Base-by-base conservation (phyloP, 108 stramenopile genomes). In the Skeletonema grethae region DNA sequence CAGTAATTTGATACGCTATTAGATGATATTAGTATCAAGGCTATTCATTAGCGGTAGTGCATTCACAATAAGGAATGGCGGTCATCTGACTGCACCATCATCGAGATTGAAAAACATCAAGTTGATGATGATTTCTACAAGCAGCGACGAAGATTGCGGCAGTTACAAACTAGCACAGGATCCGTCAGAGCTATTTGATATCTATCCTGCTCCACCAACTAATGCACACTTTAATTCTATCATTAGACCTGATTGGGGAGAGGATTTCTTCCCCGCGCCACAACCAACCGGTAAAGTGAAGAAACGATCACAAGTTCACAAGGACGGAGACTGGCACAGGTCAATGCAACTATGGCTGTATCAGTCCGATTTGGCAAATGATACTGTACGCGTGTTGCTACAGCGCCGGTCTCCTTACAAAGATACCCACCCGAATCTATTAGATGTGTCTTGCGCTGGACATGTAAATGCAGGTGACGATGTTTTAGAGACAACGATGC, bases 371-470 rank as follows among this genome's bases (percentile, higher is more conserved):
- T 18, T 16, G 22, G 63, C 12, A 28, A 24, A 48, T 34, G 20
- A 57, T 9, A 48, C 29, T 39, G 69, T 70, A 13, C 61, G 56
- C 35, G 79, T 80, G 18, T 43, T 80, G 24, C 63, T 80, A 7
- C 79, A 80, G 61, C 55, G 79, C n/a, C 58, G 79, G 28, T 80
- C 79, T 36, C 67, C 61, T 28, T 74, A 74, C 64, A 80, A 80
- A 59, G 79, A 80, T 70, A 80, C 79, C 0, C 73, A 80, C 68
- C 79, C 79, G 4, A 70, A 73, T 63, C 22, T 65, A 43, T 63
- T 80, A 10, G 79, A 80, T 70, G 79, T 80, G 8, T 73, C 72
- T 41, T 80, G 79, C 65, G 79, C 79, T 2, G 79, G 79, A 1
- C 79, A 80, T 61, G 68, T 80, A 45, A 73, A 80, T 74, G 72